Conservation (phyloP, 1,284 basidiomycete species). For the Malassezia brasiliensis region DNA sequence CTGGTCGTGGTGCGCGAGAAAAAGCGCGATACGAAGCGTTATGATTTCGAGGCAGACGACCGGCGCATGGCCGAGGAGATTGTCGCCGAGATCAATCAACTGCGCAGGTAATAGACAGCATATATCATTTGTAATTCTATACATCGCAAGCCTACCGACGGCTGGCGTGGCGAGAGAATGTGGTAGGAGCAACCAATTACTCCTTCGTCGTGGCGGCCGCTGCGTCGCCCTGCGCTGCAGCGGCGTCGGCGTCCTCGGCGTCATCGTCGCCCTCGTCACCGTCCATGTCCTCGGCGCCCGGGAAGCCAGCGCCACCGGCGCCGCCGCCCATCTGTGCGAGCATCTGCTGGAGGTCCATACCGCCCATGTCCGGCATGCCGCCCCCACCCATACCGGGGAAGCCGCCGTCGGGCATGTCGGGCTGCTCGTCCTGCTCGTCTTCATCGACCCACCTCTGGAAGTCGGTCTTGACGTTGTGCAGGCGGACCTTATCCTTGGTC, state of each 20-base stretch:
- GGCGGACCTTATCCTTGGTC: constrained; percentile 47
- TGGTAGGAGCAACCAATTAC: no score
- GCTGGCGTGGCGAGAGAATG: no score
- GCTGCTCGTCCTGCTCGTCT: constrained; percentile 44
- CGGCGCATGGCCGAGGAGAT: constrained; percentile 58
- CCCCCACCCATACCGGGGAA: constrained; percentile 25
- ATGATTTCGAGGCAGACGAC: constrained; percentile 93
- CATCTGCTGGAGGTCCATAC: constrained; percentile 27
- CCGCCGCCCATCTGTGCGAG: constrained; percentile 25
- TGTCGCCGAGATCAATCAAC: constrained; percentile 30
- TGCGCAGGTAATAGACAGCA: background rate
- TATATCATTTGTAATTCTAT: background rate
- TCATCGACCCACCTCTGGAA: constrained; percentile 50
- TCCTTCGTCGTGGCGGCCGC: no score
- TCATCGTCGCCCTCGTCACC: constrained; percentile 50
- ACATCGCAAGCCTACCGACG: background rate
- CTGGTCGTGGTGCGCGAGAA: constrained; percentile 63
- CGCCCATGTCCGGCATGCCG: constrained; percentile 23
- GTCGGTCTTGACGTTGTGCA: constrained; percentile 49
- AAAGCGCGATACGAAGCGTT: constrained; percentile 64
- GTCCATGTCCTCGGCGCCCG: constrained; percentile 49
- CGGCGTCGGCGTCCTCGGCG: background rate
- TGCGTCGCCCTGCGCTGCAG: background rate
- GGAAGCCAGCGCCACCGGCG: constrained; percentile 40
- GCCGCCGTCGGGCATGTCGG: constrained; percentile 22